phyloP scores from a whole-genome alignment of 75 land plant species.

The Cunninghamia lanceolata region DNA sequence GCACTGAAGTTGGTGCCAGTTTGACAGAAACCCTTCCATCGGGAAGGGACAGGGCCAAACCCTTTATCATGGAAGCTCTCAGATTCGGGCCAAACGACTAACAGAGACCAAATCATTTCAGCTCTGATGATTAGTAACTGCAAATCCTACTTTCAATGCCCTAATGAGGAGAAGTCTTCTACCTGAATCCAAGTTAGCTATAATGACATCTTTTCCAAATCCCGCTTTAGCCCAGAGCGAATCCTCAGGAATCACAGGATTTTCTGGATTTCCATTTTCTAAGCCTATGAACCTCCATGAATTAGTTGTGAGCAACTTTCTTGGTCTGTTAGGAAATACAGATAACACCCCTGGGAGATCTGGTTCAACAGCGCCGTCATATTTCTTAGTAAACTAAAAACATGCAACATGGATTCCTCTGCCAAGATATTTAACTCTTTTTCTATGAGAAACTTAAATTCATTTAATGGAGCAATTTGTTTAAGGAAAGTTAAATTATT shows the following conservation, averaged over 20 bases:
- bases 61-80: conserved; percentile 31
- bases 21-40: conserved; percentile 41
- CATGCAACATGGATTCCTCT: not conserved
- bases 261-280: not conserved
- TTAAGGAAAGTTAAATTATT: not conserved
- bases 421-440: not conserved
- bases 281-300: conserved; percentile 34
- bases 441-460: too few relatives aligned
- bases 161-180: not conserved
- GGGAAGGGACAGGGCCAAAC: conserved; percentile 30
- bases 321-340: conserved; percentile 20
- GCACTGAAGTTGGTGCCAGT: conserved; percentile 5
- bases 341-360: conserved; percentile 26
- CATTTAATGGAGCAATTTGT: not conserved
- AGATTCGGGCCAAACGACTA: conserved; percentile 48
- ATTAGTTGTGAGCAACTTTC: conserved; percentile 23
- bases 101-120: not conserved
- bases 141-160: not conserved
- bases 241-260: not conserved
- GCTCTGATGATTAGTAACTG: not conserved
- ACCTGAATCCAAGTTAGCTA: conserved; percentile 29
- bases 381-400: not conserved
- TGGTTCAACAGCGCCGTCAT: not conserved
- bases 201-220: conserved; percentile 29
- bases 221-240: conserved; percentile 36